phyloP scores from a whole-genome alignment of 495 filamentous ascomycete genomes.

The Penicillium coffeae region DNA sequence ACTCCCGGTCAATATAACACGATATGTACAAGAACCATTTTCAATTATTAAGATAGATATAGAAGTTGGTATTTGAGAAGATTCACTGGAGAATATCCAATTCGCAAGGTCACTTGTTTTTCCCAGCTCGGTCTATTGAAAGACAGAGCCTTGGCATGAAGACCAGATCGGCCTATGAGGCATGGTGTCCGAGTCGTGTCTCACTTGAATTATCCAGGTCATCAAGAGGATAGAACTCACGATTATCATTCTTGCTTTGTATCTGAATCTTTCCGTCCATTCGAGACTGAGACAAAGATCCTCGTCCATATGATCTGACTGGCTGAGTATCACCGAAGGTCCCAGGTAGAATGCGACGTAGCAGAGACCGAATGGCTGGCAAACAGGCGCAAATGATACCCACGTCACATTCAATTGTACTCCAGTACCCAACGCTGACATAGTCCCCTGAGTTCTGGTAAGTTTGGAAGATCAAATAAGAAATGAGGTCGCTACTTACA shows the following conservation, averaged over 20 bases:
- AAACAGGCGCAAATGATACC: conserved; percentile 34
- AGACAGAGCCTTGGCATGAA: no score
- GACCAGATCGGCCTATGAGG: no score
- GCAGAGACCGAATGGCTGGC: conserved; percentile 28
- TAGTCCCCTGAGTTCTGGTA: conserved; percentile 29
- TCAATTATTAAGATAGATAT: no score
- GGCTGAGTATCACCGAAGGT: conserved; percentile 25
- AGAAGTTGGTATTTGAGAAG: no score
- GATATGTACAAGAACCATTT: no score
- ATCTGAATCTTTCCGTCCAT: conserved; percentile 11
- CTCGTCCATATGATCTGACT: conserved; percentile 14
- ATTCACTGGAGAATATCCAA: no score
- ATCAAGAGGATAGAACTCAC: conserved; percentile 21
- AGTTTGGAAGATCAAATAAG: not conserved
- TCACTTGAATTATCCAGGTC: conserved; percentile 26
- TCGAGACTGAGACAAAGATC: conserved; percentile 20
- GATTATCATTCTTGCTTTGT: conserved; percentile 16
- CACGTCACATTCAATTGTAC: conserved; percentile 30
- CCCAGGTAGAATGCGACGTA: conserved; percentile 22
- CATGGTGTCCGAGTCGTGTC: conserved; percentile 8
- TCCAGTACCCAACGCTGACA: conserved; percentile 31
- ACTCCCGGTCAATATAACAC: no score
- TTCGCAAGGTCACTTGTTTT: no score
- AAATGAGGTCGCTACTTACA: conserved; percentile 17
- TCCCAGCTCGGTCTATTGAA: no score